A percentile compares a stretch with the other conserved stretches of the same genome.
Evolutionary conservation across 441 rosid genomes (phyloP).

Genomic region (Pelargonium citronellum): DNA sequence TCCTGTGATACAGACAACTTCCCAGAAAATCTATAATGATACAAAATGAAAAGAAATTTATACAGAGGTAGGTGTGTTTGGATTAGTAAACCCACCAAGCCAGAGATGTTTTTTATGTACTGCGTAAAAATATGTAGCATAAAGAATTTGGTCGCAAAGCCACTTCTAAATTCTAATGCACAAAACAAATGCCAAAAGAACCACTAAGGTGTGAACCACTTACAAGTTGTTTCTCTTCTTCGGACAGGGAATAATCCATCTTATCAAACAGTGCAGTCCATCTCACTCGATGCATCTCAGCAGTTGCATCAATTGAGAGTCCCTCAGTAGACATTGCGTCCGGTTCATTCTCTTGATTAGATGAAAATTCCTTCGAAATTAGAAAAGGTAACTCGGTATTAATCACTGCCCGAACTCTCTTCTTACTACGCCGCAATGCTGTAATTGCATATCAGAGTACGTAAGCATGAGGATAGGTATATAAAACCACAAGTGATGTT

Average conservation of each 20-base stretch:
- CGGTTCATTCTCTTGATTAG: slow-evolving; percentile 19
- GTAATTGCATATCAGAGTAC: background rate
- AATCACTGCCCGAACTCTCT: slow-evolving; percentile 23
- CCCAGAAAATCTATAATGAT: background rate
- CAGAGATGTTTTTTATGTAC: background rate
- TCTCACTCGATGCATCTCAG: slow-evolving; percentile 16
- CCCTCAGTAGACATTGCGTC: background rate
- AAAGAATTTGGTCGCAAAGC: background rate
- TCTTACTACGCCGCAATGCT: slow-evolving; percentile 26
- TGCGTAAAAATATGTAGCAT: background rate
- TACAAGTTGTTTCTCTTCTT: slow-evolving; percentile 25
- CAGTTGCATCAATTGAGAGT: background rate
- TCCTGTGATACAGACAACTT: background rate
- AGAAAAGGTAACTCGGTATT: slow-evolving; percentile 24
- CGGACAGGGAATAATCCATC: slow-evolving; percentile 23
- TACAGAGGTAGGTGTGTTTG: background rate
- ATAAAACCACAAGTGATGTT: background rate
- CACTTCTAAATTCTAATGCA: background rate
- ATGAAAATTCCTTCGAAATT: slow-evolving; percentile 21
- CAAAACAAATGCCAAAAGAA: background rate
- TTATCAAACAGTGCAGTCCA: slow-evolving; percentile 26
- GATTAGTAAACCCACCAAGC: too few species aligned
- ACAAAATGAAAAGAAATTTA: background rate
- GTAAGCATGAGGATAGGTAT: background rate
- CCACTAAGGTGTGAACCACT: slow-evolving; percentile 14